A percentile compares a stretch with the other conserved stretches of the same genome.
Evolutionary conservation across 2,329 filamentous ascomycete species (phyloP).

Genomic region (Colletotrichum sojae): DNA sequence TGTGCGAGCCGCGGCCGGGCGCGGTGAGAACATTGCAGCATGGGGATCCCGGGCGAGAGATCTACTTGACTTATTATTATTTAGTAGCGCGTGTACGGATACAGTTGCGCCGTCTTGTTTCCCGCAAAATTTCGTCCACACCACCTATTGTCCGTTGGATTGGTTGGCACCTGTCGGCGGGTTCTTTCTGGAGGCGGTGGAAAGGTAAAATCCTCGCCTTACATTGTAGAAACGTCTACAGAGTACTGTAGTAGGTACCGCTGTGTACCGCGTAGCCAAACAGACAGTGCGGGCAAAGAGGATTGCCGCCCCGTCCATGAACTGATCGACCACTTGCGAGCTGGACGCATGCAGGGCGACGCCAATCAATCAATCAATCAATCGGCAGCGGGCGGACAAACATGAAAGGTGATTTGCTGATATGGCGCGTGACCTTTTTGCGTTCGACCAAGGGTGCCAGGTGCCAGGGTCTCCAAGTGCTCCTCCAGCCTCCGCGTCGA

Average conservation of each 20-base stretch:
- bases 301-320: background rate
- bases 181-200: slow-evolving; percentile 14
- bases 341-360: slow-evolving; percentile 20
- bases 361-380: slow-evolving; percentile 13
- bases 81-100: background rate
- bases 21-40: slow-evolving; percentile 22
- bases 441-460: slow-evolving; percentile 8
- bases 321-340: slow-evolving; percentile 18
- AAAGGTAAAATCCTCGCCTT: background rate
- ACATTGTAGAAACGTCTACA: no score
- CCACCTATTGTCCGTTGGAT: background rate
- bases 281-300: slow-evolving; percentile 1
- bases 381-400: background rate
- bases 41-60: slow-evolving; percentile 11
- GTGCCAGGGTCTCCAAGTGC: slow-evolving; percentile 33
- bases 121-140: background rate
- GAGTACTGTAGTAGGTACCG: no score
- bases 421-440: slow-evolving; percentile 22
- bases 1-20: slow-evolving; percentile 33
- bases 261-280: no score
- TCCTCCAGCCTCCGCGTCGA: slow-evolving; percentile 32
- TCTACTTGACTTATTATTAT: slow-evolving; percentile 6
- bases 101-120: slow-evolving; percentile 5
- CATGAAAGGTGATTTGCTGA: slow-evolving; percentile 15
- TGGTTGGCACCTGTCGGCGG: no score